phyloP scores from a whole-genome alignment of 2,329 filamentous ascomycete genomes.

The Ophiosphaerella korrae region DNA sequence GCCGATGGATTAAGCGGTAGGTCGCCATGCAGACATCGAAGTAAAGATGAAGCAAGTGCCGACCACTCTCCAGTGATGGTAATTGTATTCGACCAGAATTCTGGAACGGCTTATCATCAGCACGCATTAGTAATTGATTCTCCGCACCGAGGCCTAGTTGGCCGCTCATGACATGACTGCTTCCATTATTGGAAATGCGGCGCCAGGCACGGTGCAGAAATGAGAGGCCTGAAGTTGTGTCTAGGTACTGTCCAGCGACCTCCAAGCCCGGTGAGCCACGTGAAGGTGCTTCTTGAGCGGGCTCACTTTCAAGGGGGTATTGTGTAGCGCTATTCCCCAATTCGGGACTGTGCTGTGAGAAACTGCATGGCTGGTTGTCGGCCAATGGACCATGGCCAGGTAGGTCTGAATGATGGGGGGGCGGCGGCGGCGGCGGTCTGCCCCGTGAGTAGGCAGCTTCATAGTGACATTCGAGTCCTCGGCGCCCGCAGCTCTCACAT shows the following conservation, averaged over 20 bases:
- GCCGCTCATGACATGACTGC: slow-evolving; percentile 30
- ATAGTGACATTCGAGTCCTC: slow-evolving; percentile 27
- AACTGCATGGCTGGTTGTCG: too few species aligned
- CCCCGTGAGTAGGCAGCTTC: slow-evolving; percentile 33
- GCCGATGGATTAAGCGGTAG: slow-evolving; percentile 61
- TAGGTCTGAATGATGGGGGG: slow-evolving; percentile 4
- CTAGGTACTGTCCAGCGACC: slow-evolving; percentile 62
- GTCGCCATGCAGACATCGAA: slow-evolving; percentile 65
- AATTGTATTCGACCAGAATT: slow-evolving; percentile 36
- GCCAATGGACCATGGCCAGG: too few species aligned
- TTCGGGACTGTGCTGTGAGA: too few species aligned
- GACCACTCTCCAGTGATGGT: slow-evolving; percentile 16
- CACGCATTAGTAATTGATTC: slow-evolving; percentile 55
- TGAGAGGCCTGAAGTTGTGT: slow-evolving; percentile 58
- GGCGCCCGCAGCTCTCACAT: slow-evolving; percentile 26
- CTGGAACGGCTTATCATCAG: slow-evolving; percentile 58
- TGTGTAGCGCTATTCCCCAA: too few species aligned
- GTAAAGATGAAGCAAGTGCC: slow-evolving; percentile 55
- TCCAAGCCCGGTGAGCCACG: slow-evolving; percentile 55
- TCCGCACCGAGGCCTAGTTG: slow-evolving; percentile 26
- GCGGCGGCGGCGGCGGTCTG: slow-evolving; percentile 28
- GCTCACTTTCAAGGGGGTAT: too few species aligned
- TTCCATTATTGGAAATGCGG: slow-evolving; percentile 65
- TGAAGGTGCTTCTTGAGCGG: slow-evolving; percentile 19
- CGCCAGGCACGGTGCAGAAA: slow-evolving; percentile 71